A percentile compares a stretch with the other conserved stretches of the same genome.
phyloP scores from a whole-genome alignment of 441 rosid genomes.

The Euphorbia celastroides region DNA sequence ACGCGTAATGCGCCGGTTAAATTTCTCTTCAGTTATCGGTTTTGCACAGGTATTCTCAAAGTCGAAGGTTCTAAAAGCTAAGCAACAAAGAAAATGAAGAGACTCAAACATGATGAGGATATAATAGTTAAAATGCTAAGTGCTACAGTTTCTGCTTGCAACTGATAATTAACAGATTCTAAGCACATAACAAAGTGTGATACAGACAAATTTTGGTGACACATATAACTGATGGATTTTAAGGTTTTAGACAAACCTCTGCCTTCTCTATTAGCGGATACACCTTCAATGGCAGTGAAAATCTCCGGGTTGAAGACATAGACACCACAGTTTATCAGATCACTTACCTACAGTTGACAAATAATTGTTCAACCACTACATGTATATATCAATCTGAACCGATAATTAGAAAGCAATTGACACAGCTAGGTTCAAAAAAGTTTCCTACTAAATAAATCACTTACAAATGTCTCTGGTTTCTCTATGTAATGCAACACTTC shows the following conservation, averaged over 20 bases:
- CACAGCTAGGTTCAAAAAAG: neutral
- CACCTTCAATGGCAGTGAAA: slow-evolving; percentile 58
- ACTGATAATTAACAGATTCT: neutral
- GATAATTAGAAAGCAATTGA: neutral
- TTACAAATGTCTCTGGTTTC: slow-evolving; percentile 85
- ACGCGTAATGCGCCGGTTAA: neutral
- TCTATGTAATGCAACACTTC: slow-evolving; percentile 82
- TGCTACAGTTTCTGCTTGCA: neutral
- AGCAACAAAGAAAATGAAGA: neutral
- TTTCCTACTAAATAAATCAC: slow-evolving; percentile 11
- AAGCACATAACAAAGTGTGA: neutral
- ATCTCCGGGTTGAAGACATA: slow-evolving; percentile 65
- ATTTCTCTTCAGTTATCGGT: neutral
- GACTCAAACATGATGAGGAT: neutral
- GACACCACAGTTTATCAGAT: slow-evolving; percentile 80
- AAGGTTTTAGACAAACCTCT: slow-evolving; percentile 38
- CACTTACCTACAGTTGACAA: slow-evolving; percentile 57
- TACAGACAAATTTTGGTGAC: neutral
- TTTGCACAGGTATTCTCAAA: neutral
- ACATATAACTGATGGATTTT: neutral
- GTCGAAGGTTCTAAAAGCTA: neutral
- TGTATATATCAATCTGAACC: too few relatives aligned
- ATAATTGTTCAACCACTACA: neutral
- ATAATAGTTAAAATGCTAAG: neutral
- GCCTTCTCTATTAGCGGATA: slow-evolving; percentile 42